Base-by-base conservation (phyloP, 2,329 filamentous ascomycete genomes). In the Atkinsonella hypoxylon region DNA sequence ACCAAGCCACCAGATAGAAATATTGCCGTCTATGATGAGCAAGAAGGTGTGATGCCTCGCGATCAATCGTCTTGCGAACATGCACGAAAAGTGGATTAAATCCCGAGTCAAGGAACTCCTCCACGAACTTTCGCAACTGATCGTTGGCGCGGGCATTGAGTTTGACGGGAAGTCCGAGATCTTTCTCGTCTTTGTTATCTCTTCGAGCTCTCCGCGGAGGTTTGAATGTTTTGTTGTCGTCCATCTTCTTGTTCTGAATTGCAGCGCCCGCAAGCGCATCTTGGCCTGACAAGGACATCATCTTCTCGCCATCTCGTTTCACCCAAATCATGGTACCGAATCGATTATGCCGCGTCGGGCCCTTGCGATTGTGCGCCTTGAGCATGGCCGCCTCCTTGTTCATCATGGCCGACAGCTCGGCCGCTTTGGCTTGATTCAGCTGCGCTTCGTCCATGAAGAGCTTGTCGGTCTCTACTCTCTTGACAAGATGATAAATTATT, bases 301-400 rank as follows among this genome's bases (percentile, higher is more conserved):
- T 79, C 61, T 90, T 90, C 47, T 85, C 82, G 58, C 90, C 85
- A 46, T 89, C 86, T 51, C 90, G 77, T 69, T 95, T 89, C 38
- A 98, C 81, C 90, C 91, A 97, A 34, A 96, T 82, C 87, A 97
- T 97, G 11, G 90, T 95, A 2, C 93, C 93, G 61, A 97, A 98
- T 34, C 93, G 81, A 58, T 90, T 95, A 66, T 98, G 93, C 45
- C 93, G 76, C 3, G 89, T 90, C 0, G 90, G 87, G 2, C 86
- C 87, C 61, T 83, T 83, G 58, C 82, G 84, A 49, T 85, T 84
- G 59, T 89, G 85, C 46, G 84, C 78, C 58, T 84, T 81, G 50
- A 88, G 75, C 81, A 95, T 87, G n/a, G 83, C 79, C 2, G 83
- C 82, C 67, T 98, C 93, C 61, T 93, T 89, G 49, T 79, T 80